Base-by-base conservation (phyloP, 306 rosid species). In the Quillaja saponaria region DNA sequence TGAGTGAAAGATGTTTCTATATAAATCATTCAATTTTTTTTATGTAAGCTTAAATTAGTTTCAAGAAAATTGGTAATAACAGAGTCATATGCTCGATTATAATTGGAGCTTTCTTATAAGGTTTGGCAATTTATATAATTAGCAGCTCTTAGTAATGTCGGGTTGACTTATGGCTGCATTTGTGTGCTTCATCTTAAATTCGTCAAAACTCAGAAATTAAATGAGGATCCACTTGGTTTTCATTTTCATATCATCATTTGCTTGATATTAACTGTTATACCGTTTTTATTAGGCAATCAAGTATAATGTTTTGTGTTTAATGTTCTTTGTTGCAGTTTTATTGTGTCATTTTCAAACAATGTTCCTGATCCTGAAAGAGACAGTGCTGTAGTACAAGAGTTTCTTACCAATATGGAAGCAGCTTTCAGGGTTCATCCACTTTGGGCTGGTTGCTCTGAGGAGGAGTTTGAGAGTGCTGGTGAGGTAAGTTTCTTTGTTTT, bases 391-490 rank as follows among this genome's bases (percentile, higher is more conserved):
- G 89, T 89, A 16, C 99, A 94, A 83, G 83, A 79, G 42, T 94
- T 94, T 69, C 78, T 89, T 46, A 54, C 87, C 12, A 84, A 82
- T 31, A 94, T 89, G 99, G 97, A 94, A 83, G 81, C 77, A n/a
- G 85, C 86, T 81, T 94, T 94, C 74, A 83, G 81, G 76, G 97
- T 84, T 80, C 99, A 94, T 81, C 85, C 97, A 17, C 96, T 94
- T 44, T 89, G 99, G 99, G 70, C 97, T 17, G 92, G 95, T 16
- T 94, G 97, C 78, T 82, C 99, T 3, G 91, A 87, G 34, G 97
- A 94, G 72, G 99, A 89, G 76, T 86, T 94, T 25, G 99, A 87
- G 58, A 83, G 97, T 81, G 95, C 97, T 62, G 97, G 96, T 71
- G 99, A 94, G 72, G 99, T 94, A 71, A 78, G 97, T 80, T 76